phyloP scores from a whole-genome alignment of 202 grass and related monocot genomes.

The Musa balbisiana region DNA sequence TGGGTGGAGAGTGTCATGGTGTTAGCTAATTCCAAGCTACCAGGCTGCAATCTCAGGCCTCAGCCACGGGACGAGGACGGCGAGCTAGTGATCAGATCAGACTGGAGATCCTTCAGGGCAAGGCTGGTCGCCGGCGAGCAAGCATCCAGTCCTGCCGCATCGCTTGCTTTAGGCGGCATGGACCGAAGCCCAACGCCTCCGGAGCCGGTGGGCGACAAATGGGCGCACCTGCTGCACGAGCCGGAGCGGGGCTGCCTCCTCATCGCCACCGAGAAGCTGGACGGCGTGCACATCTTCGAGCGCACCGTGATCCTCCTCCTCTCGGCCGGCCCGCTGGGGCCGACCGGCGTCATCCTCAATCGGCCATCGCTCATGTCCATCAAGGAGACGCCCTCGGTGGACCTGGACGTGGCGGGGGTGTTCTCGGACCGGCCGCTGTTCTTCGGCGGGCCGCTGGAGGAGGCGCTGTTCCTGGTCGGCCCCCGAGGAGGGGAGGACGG shows the following conservation, averaged over 20 bases:
- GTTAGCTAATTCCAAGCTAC: background rate
- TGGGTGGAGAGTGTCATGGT: background rate
- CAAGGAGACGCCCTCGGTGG: constrained; percentile 62
- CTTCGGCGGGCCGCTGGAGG: constrained; percentile 81
- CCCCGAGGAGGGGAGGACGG: constrained; percentile 21
- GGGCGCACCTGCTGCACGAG: constrained; percentile 70
- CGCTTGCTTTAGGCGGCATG: background rate
- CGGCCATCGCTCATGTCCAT: constrained; percentile 91
- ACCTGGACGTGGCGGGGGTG: constrained; percentile 29
- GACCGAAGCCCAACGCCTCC: background rate
- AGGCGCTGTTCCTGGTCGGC: constrained; percentile 61
- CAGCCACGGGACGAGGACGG: constrained; percentile 19
- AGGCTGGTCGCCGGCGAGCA: constrained; percentile 52
- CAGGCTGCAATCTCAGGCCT: constrained; percentile 48
- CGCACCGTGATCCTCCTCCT: constrained; percentile 78
- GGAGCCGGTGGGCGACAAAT: constrained; percentile 38
- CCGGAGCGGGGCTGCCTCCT: constrained; percentile 82
- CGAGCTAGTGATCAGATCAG: constrained; percentile 26
- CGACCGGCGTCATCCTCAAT: constrained; percentile 81
- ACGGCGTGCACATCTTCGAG: constrained; percentile 94
- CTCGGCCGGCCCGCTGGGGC: constrained; percentile 42
- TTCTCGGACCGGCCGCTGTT: constrained; percentile 71
- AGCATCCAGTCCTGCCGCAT: constrained; percentile 1
- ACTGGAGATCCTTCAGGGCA: constrained; percentile 75
- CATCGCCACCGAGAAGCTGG: constrained; percentile 72